phyloP scores from a whole-genome alignment of 2,329 filamentous ascomycete genomes.

The Waltergamsia citrina region DNA sequence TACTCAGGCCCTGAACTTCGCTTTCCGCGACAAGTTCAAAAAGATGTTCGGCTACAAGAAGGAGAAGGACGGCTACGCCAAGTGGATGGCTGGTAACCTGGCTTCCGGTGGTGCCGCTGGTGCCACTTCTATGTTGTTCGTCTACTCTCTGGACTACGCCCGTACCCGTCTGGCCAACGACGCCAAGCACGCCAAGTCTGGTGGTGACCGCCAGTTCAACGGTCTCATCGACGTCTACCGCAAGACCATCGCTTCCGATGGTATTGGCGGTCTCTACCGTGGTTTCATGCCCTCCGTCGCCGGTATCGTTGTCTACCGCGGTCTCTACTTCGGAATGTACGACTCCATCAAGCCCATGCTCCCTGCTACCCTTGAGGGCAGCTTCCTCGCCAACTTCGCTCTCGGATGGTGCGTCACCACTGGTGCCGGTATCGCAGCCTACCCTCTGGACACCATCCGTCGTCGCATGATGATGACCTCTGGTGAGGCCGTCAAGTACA shows the following conservation, averaged over 20 bases:
- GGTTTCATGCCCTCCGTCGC: constrained; percentile 99
- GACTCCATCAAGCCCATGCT: constrained; percentile 99
- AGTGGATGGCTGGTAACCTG: constrained; percentile 99
- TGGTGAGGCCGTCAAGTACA: constrained; percentile 99
- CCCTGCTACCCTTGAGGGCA: constrained; percentile 82
- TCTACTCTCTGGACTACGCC: constrained; percentile 99
- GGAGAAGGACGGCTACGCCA: constrained; percentile 94
- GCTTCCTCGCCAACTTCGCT: constrained; percentile 98
- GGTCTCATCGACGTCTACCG: constrained; percentile 98
- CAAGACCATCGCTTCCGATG: constrained; percentile 98
- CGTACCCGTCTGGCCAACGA: constrained; percentile 99
- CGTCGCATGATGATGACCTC: constrained; percentile 99
- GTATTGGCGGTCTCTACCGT: constrained; percentile 99
- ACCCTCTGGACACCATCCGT: constrained; percentile 99
- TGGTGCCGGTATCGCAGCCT: constrained; percentile 99
- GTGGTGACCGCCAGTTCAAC: constrained; percentile 99
- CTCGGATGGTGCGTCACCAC: constrained; percentile 99
- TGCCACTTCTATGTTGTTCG: constrained; percentile 99
- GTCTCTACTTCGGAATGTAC: constrained; percentile 99
- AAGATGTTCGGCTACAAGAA: constrained; percentile 99
- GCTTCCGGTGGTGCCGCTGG: constrained; percentile 99
- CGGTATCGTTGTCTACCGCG: constrained; percentile 99
- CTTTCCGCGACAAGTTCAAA: constrained; percentile 99
- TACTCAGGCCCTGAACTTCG: constrained; percentile 99
- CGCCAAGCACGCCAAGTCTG: constrained; percentile 94